Evolutionary conservation across 2,329 filamentous ascomycete genomes (phyloP).

Genomic region (Pseudogymnoascus sp.): DNA sequence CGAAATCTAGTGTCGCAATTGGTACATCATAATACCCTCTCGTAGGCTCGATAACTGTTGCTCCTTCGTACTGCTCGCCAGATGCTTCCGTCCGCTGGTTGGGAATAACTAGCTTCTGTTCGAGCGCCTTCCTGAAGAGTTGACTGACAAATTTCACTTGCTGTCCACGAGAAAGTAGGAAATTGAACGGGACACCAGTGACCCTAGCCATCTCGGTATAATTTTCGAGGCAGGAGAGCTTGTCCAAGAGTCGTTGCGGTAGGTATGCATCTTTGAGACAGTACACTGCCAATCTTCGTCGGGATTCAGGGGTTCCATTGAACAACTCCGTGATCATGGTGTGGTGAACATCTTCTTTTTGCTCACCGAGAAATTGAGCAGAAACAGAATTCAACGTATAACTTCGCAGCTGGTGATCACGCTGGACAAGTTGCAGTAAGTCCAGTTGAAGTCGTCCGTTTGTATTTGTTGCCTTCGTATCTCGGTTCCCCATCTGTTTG

Average conservation of each 20-base stretch:
- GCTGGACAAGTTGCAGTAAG: constrained; percentile 85
- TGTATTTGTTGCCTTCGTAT: constrained; percentile 89
- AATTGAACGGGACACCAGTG: constrained; percentile 96
- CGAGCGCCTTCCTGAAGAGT: constrained; percentile 85
- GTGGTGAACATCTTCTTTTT: constrained; percentile 97
- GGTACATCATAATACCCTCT: constrained; percentile 92
- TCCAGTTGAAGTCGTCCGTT: constrained; percentile 91
- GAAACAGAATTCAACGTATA: constrained; percentile 97
- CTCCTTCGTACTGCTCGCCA: constrained; percentile 93
- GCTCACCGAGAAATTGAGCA: constrained; percentile 88
- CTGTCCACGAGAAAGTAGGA: constrained; percentile 81
- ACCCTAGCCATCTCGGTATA: constrained; percentile 99
- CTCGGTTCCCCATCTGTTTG: constrained; percentile 96
- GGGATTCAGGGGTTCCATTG: constrained; percentile 89
- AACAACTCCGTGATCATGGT: constrained; percentile 99
- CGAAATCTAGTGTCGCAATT: constrained; percentile 95
- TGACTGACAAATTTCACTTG: constrained; percentile 98
- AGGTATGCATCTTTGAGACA: constrained; percentile 97
- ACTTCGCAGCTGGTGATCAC: constrained; percentile 89
- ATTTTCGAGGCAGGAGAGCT: constrained; percentile 95
- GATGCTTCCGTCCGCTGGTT: constrained; percentile 63
- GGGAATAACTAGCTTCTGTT: constrained; percentile 90
- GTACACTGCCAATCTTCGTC: constrained; percentile 85
- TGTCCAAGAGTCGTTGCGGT: constrained; percentile 90
- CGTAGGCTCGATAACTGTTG: constrained; percentile 92